Evolutionary conservation across 345 rosid species (phyloP), one percentile per base, ranked within the genome.

Genomic region (Reutealis trisperma): DNA sequence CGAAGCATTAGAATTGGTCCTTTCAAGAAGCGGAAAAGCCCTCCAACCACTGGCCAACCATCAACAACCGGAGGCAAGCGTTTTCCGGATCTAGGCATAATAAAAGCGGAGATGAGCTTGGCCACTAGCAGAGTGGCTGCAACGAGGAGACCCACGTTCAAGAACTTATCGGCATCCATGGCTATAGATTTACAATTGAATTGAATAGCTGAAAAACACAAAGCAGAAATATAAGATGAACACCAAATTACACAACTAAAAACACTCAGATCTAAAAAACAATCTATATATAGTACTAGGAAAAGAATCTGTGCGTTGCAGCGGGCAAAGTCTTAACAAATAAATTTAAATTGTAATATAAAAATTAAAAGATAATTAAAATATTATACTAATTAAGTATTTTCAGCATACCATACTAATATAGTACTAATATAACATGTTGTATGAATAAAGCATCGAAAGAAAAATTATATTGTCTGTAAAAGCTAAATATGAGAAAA

Each of bases 1-100:
- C 96, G 88, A 51, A 95, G 90, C 98, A 95, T 88, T 41, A 89
- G 55, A 15, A 95, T 85, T 0, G 99, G 98, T 1, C 98, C 98
- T 81, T 90, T 90, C 82, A 95, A 58, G 86, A 95, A 95, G 2
- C 85, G 84, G 54, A 92, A 71, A 4, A 95, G 86, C 42, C 97
- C 94, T 1, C 99, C 98, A 44, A 95, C 59, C 8, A 92, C 52
- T 0, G 98, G 99, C 86, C 79, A 90, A 3, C 89, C 80, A 63
- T 84, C 80, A 44, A 92, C 77, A 67, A 85, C 89, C 0, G 98
- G 99, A 67, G 99, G 99, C 71, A 92, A 82, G 70, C 94, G 88
- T 84, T 88, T 91, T 65, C 69, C 79, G 70, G 94, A 90, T 78
- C 91, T 84, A 15, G 86, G 87, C 84, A 82, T 83, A 42, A 87